These are phyloP conservation scores for Trichoderma koningii DNA, from an alignment of 2,329 filamentous ascomycete species.

Conservation along the genomic window DNA sequence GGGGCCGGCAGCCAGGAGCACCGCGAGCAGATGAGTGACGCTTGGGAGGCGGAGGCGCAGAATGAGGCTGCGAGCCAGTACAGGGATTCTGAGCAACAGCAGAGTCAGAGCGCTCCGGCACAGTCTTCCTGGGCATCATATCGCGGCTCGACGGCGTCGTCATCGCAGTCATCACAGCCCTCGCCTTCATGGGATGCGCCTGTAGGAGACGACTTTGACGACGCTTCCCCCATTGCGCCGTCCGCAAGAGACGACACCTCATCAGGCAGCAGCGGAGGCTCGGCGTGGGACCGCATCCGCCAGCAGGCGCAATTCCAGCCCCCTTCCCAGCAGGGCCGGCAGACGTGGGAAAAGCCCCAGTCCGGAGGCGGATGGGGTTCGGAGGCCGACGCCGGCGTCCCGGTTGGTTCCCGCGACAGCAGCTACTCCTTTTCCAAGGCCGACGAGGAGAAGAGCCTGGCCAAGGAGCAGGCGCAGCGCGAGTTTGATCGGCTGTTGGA, in stretches of 20 bases:
- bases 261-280: slow-evolving; percentile 35
- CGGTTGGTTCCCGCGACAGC: slow-evolving; percentile 31
- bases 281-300: slow-evolving; percentile 51
- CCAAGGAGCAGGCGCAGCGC: slow-evolving; percentile 51
- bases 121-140: slow-evolving; percentile 29
- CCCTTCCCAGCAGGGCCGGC: slow-evolving; percentile 30
- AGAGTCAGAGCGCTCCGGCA: slow-evolving; percentile 13
- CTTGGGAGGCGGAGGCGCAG: slow-evolving; percentile 30
- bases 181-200: slow-evolving; percentile 33
- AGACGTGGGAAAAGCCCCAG: slow-evolving; percentile 30
- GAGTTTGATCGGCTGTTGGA: slow-evolving; percentile 55
- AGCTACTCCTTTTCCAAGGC: slow-evolving; percentile 41
- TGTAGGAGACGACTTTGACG: slow-evolving; percentile 40
- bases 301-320: slow-evolving; percentile 40
- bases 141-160: slow-evolving; percentile 10
- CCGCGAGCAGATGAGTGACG: slow-evolving; percentile 28
- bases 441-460: slow-evolving; percentile 44
- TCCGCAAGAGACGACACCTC: slow-evolving; percentile 32
- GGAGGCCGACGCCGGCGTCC: slow-evolving; percentile 35
- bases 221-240: slow-evolving; percentile 48
- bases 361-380: slow-evolving; percentile 28
- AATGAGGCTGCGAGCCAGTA: slow-evolving; percentile 24
- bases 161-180: slow-evolving; percentile 19
- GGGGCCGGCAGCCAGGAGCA: slow-evolving; percentile 27
- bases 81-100: slow-evolving; percentile 16